Evolutionary conservation across 179 eudicot species (phyloP), one percentile per base, ranked within the genome.

Genomic region (Nepenthes alata): DNA sequence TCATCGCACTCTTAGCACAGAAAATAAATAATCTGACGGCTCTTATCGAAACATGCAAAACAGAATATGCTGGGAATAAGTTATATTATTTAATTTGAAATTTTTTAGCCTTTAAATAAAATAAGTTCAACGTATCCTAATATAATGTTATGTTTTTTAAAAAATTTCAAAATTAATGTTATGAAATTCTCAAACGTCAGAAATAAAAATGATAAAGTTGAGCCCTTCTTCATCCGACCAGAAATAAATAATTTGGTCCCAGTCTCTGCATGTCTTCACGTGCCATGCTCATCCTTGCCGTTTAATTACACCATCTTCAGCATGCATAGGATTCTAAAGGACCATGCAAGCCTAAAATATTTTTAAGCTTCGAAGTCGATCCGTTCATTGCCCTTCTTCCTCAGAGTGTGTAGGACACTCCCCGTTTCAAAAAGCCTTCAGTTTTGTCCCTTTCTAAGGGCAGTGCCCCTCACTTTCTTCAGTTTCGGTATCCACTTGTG

Each of bases 261-360:
- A 60, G 34, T n/a, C 54, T 60, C 65, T 50, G 65, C 56, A 62
- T 62, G 57, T 6, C 3, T 62, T 62, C 66, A 62, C 66, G 66
- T 62, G 66, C 14, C 53, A 39, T 55, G 58, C 37, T 35, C 56
- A 12, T 51, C 7, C 57, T n/a, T 60, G 14, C 38, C 64, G 54
- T 49, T 60, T 60, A 60, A 60, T 11, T 60, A 52, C 50, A 53
- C 72, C 47, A 35, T 13, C 54, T 59, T 58, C 65, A 37, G 56
- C 60, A 55, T 73, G 75, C 87, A 74, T 80, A 53, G 82, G 83
- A 78, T 82, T 74, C 86, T 69, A 38, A 70, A 35, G 68, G 62
- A 15, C 53, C 41, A 58, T 38, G 54, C 35, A 52, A 39, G 10
- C 39, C 37, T 1, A 63, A 39, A n/a, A 9, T 10, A 58, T 37